phyloP scores from a whole-genome alignment of 129 eudicot genomes.

The Arctium lappa region DNA sequence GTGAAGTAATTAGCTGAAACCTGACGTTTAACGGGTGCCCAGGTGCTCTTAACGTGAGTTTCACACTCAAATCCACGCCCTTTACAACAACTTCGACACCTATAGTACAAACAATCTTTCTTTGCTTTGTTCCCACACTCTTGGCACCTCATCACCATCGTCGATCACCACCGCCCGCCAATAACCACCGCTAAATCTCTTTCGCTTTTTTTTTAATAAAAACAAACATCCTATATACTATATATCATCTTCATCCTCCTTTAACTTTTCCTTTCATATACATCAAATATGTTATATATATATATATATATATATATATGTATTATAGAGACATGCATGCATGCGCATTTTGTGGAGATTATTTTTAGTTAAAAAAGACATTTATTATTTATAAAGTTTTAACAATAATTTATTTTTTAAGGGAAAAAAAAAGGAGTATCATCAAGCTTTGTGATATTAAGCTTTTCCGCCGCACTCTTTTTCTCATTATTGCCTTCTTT shows the following conservation, averaged over 20 bases:
- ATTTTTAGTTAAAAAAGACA: neutral
- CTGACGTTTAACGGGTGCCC: constrained; percentile 62
- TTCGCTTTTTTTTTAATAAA: neutral
- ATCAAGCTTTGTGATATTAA: constrained; percentile 18
- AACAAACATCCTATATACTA: neutral
- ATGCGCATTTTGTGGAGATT: neutral
- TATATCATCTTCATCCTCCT: neutral
- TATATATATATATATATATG: neutral
- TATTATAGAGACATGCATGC: constrained; percentile 8
- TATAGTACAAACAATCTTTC: constrained; percentile 54
- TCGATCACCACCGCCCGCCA: neutral
- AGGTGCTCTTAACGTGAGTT: constrained; percentile 87
- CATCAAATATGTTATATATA: neutral
- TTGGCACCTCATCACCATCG: constrained; percentile 48
- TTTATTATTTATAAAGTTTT: neutral
- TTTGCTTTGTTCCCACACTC: constrained; percentile 94
- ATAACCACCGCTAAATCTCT: neutral
- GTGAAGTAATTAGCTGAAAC: neutral
- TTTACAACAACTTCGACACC: constrained; percentile 85
- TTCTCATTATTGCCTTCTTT: constrained; percentile 29
- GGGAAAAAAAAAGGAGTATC: constrained; percentile 18
- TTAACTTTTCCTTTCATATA: neutral
- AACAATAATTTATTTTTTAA: neutral
- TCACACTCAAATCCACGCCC: constrained; percentile 68
- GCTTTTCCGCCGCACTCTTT: constrained; percentile 35